These are phyloP conservation scores for Conticribra guillardii DNA, from an alignment of 108 stramenopile species.

Conservation along the genomic window DNA sequence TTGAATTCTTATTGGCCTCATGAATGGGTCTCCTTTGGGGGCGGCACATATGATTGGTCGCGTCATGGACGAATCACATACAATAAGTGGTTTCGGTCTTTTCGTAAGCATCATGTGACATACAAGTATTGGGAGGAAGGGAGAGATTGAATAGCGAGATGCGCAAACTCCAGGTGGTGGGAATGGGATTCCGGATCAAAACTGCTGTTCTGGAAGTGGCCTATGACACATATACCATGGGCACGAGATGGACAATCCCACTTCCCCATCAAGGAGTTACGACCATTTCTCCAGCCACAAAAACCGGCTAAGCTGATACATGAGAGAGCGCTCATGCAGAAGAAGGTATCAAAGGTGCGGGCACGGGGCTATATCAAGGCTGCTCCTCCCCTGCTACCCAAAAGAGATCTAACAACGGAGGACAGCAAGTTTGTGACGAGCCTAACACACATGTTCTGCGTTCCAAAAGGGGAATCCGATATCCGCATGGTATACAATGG, in stretches of 20 bases:
- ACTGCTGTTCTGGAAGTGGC: conserved; percentile 53
- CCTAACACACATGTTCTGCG: conserved; percentile 36
- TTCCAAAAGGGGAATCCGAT: conserved; percentile 50
- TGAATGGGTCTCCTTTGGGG: too few species aligned
- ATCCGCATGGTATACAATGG: conserved; percentile 56
- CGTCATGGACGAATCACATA: not conserved
- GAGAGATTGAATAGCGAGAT: conserved; percentile 21
- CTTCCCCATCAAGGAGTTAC: conserved; percentile 7
- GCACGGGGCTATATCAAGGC: conserved; percentile 7
- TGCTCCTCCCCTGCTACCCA: too few species aligned
- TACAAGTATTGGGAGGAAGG: not conserved
- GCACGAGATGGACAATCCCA: conserved; percentile 31
- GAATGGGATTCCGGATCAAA: conserved; percentile 45
- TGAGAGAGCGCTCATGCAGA: not conserved
- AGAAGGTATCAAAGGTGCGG: conserved; percentile 28
- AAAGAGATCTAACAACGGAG: too few species aligned
- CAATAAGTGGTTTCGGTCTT: not conserved
- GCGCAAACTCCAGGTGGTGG: conserved; percentile 29
- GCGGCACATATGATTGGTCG: not conserved
- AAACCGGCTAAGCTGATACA: not conserved
- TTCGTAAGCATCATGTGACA: not conserved
- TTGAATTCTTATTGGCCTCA: too few species aligned
- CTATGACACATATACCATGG: not conserved
- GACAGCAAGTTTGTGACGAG: not conserved
- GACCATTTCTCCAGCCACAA: not conserved